Percentiles rank a stretch among this genome's conserved stretches.
Conservation (phyloP, 495 filamentous ascomycete species). For the Lasiosphaeris hirsuta region DNA sequence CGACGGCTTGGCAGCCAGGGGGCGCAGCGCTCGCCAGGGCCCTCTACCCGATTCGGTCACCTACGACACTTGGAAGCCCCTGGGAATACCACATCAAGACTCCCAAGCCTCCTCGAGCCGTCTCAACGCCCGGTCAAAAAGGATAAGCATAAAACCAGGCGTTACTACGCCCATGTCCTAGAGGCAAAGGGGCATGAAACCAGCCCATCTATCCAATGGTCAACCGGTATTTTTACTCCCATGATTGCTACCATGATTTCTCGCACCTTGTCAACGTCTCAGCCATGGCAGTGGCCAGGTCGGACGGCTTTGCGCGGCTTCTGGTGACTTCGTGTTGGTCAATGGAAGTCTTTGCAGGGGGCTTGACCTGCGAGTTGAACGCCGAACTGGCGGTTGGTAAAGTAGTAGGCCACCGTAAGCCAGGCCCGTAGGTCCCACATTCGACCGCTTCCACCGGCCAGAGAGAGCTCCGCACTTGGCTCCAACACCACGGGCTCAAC, state of each 20-base stretch:
- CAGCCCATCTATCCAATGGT: neutral
- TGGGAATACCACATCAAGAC: neutral
- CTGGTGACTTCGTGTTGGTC: too few relatives aligned
- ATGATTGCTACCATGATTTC: neutral
- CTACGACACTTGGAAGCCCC: too few relatives aligned
- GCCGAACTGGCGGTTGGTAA: too few relatives aligned
- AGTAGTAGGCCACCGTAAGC: too few relatives aligned
- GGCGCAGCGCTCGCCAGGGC: constrained; percentile 2
- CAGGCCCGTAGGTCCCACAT: too few relatives aligned
- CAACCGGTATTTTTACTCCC: neutral
- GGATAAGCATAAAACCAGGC: neutral
- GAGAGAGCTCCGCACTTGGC: too few relatives aligned
- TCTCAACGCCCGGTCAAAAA: constrained; percentile 2
- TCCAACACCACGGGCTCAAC: too few relatives aligned
- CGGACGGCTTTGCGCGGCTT: too few relatives aligned
- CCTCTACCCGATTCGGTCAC: neutral
- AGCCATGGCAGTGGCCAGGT: too few relatives aligned
- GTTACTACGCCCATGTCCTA: neutral
- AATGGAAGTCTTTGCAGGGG: too few relatives aligned
- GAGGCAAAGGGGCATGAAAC: neutral
- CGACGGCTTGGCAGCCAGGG: constrained; percentile 2
- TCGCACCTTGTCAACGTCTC: neutral
- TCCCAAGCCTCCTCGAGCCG: neutral
- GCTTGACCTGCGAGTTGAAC: too few relatives aligned
- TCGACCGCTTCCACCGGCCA: too few relatives aligned